These are phyloP conservation scores for Endogone sp. DNA, from an alignment of 192 early-diverging fungal genomes.

Conservation along the genomic window DNA sequence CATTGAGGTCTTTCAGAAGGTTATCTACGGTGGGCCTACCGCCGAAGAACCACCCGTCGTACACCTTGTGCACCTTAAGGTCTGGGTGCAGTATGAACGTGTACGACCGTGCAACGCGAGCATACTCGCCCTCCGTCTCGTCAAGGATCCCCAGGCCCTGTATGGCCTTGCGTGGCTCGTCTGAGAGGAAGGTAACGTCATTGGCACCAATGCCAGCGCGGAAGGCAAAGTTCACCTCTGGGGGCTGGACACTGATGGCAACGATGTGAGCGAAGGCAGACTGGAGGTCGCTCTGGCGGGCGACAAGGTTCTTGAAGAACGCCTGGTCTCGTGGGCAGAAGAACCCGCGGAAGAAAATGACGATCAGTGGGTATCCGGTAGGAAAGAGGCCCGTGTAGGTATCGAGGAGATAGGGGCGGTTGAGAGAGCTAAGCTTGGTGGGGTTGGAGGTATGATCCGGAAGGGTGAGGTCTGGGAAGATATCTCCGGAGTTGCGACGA, in stretches of 20 bases:
- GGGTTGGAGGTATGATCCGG: neutral
- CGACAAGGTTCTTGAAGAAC: neutral
- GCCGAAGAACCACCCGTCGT: neutral
- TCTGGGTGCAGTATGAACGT: neutral
- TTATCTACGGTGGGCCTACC: neutral
- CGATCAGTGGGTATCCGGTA: neutral
- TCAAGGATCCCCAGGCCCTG: neutral
- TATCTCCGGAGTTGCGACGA: neutral
- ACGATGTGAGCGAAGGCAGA: neutral
- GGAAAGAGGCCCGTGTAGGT: neutral
- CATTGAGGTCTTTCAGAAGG: neutral
- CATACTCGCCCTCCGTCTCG: neutral
- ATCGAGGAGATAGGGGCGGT: neutral
- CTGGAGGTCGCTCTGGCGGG: neutral
- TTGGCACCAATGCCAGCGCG: neutral
- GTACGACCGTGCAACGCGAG: neutral
- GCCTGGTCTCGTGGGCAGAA: neutral
- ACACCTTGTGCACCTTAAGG: neutral
- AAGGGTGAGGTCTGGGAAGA: neutral
- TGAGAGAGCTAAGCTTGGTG: neutral
- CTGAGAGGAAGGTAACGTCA: neutral
- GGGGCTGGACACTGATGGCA: neutral
- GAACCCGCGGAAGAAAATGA: neutral
- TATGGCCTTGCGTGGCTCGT: neutral
- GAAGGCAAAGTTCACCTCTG: neutral